Conservation (phyloP, 2,329 filamentous ascomycete species). For the Chaetomium sp. region DNA sequence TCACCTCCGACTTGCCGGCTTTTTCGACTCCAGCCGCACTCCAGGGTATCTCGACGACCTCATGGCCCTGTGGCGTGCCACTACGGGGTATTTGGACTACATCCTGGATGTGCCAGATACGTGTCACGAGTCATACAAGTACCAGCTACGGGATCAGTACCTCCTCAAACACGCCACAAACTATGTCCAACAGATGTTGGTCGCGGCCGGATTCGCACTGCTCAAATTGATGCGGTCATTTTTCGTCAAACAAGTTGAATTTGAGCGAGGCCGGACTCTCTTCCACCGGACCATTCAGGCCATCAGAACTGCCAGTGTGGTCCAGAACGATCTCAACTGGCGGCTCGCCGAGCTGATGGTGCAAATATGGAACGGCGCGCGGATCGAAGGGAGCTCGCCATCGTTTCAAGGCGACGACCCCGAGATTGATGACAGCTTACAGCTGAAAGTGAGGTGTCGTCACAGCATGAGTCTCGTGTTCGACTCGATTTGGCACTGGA, state of each 20-base stretch:
- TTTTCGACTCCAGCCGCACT: conserved; percentile 71
- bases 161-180: conserved; percentile 63
- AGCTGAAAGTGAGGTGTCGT: conserved; percentile 74
- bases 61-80: conserved; percentile 67
- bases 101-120: conserved; percentile 49
- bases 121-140: conserved; percentile 34
- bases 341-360: conserved; percentile 78
- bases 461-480: conserved; percentile 83
- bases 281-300: conserved; percentile 66
- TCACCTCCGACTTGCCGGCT: conserved; percentile 70
- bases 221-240: conserved; percentile 73
- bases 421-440: conserved; percentile 61
- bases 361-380: conserved; percentile 74
- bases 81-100: conserved; percentile 62
- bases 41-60: conserved; percentile 68
- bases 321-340: conserved; percentile 72
- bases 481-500: conserved; percentile 80
- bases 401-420: conserved; percentile 45
- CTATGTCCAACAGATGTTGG: conserved; percentile 78
- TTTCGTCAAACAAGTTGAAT: conserved; percentile 67
- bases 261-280: conserved; percentile 57
- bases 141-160: conserved; percentile 42
- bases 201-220: conserved; percentile 71
- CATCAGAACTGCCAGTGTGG: conserved; percentile 66
- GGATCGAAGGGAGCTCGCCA: conserved; percentile 43